Evolutionary conservation across 176 grass and related monocot genomes (phyloP), one percentile per base, ranked within the genome.

Genomic region (Pontederia paniculata): DNA sequence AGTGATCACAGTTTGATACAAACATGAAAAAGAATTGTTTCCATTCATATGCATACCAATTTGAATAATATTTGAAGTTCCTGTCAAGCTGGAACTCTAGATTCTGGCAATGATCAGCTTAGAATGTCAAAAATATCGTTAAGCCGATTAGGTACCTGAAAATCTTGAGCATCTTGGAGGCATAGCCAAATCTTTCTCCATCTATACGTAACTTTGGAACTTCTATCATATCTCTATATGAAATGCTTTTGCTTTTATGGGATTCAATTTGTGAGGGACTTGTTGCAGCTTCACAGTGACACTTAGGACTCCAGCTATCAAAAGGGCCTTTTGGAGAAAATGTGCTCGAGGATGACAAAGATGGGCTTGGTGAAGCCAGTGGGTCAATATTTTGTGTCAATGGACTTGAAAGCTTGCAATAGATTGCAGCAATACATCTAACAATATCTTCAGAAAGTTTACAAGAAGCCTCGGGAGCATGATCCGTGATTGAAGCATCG

Each of bases 141-240:
- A 31, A 31, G 25, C 25, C 1, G 25, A 52, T 48, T 55, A 12
- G 66, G 48, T 77, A 91, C 87, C 77, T 98, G 75, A 93, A 84
- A 20, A 71, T 85, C 53, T 84, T 76, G 43, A 98, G 73, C 94
- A 93, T 88, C 78, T 84, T 82, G 63, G 77, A 98, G 50, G 87
- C 94, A 73, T 93, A 98, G 1, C 85, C 83, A 45, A 98, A 98
- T 74, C 85, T 88, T n/a, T 88, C 72, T 66, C 78, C 78, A 75
- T 98, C 87, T 48, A 98, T 80, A 64, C 77, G 62, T 85, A 93
- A 84, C 54, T 59, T 53, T 70, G 87, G 83, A 79, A 84, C 71
- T 65, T 85, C 51, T 62, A 93, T 60, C 68, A 81, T 76, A 17
- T 70, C 74, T 63, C 45, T 75, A 22, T 73, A 79, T 42, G 56